Evolutionary conservation across 257 asterid genomes (phyloP).

Genomic region (Solanum habrochaites): DNA sequence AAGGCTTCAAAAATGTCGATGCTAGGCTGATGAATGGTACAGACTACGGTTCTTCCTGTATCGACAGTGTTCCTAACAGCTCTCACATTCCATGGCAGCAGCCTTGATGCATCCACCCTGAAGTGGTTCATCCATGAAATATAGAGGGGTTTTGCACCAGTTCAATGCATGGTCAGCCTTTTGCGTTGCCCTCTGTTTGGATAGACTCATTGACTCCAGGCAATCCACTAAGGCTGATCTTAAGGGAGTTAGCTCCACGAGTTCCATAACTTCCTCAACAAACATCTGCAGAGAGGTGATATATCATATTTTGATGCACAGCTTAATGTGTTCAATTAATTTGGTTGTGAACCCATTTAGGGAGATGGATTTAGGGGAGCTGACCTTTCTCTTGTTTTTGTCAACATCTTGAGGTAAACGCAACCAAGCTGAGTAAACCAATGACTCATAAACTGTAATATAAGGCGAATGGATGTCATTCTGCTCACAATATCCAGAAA

Average conservation of each 20-base stretch:
- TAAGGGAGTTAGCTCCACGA: slow-evolving; percentile 39
- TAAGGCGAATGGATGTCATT: slow-evolving; percentile 59
- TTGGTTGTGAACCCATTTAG: background rate
- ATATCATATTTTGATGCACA: background rate
- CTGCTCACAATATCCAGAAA: slow-evolving; percentile 66
- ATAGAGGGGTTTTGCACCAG: slow-evolving; percentile 65
- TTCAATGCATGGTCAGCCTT: slow-evolving; percentile 63
- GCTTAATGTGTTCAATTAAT: background rate
- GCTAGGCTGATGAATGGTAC: slow-evolving; percentile 75
- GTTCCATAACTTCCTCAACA: slow-evolving; percentile 50
- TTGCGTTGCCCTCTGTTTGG: slow-evolving; percentile 67
- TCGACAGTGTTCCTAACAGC: slow-evolving; percentile 55
- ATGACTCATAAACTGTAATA: slow-evolving; percentile 50
- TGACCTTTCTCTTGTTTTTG: slow-evolving; percentile 33
- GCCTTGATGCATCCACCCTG: slow-evolving; percentile 74
- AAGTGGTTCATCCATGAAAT: slow-evolving; percentile 66
- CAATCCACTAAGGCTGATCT: slow-evolving; percentile 51
- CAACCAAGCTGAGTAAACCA: slow-evolving; percentile 55
- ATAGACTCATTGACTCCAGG: slow-evolving; percentile 55
- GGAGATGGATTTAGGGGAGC: background rate
- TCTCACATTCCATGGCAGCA: slow-evolving; percentile 63
- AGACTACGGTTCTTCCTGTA: slow-evolving; percentile 58
- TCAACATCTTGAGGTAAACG: slow-evolving; percentile 39
- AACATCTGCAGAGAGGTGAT: slow-evolving; percentile 25
- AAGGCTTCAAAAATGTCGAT: slow-evolving; percentile 60